These are phyloP conservation scores for Trichoderma reesei DNA, from an alignment of 495 filamentous ascomycete species.

Conservation along the genomic window DNA sequence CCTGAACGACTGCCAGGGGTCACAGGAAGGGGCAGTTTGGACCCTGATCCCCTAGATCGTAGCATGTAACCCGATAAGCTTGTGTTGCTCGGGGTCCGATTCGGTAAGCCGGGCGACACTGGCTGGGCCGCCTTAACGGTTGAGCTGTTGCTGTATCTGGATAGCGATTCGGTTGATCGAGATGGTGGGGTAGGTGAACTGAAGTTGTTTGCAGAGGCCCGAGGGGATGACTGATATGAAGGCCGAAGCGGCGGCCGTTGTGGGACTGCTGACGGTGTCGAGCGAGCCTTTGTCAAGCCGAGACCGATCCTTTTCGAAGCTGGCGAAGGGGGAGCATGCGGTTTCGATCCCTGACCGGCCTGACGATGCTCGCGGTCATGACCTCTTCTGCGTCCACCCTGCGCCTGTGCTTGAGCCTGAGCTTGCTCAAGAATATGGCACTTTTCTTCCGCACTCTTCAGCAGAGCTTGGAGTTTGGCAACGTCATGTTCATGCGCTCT, in stretches of 20 bases:
- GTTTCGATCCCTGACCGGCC: not conserved
- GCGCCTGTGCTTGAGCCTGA: not conserved
- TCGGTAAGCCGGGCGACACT: not conserved
- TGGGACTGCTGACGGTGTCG: not conserved
- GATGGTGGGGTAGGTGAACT: not conserved
- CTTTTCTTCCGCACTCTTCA: not conserved
- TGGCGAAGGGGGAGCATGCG: not conserved
- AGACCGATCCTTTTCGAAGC: not conserved
- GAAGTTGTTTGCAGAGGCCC: not conserved
- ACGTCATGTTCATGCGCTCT: slow-evolving; percentile 4
- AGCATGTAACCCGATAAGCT: slow-evolving; percentile 10
- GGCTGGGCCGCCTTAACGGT: not conserved
- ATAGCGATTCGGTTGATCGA: not conserved
- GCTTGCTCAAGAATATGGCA: not conserved
- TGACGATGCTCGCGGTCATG: not conserved
- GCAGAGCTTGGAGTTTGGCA: not conserved
- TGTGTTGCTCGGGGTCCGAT: not conserved
- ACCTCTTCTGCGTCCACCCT: no score
- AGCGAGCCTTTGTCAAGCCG: not conserved
- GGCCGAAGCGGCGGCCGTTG: not conserved
- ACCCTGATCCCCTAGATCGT: not conserved
- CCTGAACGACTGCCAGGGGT: slow-evolving; percentile 6
- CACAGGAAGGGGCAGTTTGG: slow-evolving; percentile 8
- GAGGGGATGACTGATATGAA: not conserved
- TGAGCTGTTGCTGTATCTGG: not conserved